Base-by-base conservation (phyloP, 352 stramenopile genomes). In the Pythium angustatum region DNA sequence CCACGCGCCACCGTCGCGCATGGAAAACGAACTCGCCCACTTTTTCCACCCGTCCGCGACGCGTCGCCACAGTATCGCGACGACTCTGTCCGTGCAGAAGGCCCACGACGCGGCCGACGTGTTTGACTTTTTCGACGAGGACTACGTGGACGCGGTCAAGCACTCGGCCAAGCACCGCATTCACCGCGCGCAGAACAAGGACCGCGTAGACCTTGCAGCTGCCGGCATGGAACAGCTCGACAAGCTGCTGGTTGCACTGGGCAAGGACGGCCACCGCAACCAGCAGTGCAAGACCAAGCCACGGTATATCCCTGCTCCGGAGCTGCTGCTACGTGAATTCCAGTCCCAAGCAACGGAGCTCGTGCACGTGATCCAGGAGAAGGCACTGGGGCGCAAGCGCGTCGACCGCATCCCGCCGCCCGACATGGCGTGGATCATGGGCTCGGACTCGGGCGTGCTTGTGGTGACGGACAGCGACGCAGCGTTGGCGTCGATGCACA, bases 341-440 rank as follows among this genome's bases (percentile, higher is more conserved):
- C 80, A 80, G 15, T 60, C 75, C 26, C 88, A 87, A 28, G 76
- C 82, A 24, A 85, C 79, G 40, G 74, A 80, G 24, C 62, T 90
- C 30, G 86, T 93, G 68, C 76, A 93, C 27, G 68, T 73, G n/a
- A 59, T 93, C 58, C 78, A 83, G 48, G 82, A 91, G 56, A 93
- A 90, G 64, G 81, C 82, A 1, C 76, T 83, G 1, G 83, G 83
- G 19, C 80, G 78, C 26, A 83, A 90, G 60, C 71, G 80, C 17
- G 58, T 90, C 26, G 75, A 88, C 65, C 83, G 87, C 48, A 90
- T 93, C 31, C 83, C 83, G 12, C 55, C 76, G 2, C 83, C 83
- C 8, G 73, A 83, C 44, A 78, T 87, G 54, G 72, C 83, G 28
- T 90, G 77, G 72, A 56, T 90, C n/a, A 66, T 88, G 9, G 72